Percentiles rank a stretch among this genome's conserved stretches.
Conservation (phyloP, 163 green algal species). For the Scenedesmus sp. region DNA sequence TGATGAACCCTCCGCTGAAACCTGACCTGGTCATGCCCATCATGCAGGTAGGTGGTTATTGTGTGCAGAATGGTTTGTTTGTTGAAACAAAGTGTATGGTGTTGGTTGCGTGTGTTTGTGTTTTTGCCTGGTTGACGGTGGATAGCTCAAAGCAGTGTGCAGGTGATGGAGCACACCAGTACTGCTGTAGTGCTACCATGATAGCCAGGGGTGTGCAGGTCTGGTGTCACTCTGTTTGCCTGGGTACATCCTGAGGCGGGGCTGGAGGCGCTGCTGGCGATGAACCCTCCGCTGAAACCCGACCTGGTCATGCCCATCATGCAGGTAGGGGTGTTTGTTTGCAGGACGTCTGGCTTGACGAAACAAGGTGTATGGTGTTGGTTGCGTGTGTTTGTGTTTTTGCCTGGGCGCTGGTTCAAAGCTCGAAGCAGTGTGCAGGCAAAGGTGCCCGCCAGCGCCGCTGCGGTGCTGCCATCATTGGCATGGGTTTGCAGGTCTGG, state of each 20-base stretch:
- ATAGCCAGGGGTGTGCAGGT: not conserved
- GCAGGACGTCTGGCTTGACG: not conserved
- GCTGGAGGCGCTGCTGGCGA: slow-evolving; percentile 74
- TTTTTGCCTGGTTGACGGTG: not conserved
- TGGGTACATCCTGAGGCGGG: slow-evolving; percentile 82
- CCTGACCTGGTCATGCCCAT: slow-evolving; percentile 78
- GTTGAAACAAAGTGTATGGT: too few species aligned
- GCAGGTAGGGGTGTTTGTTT: slow-evolving; percentile 15
- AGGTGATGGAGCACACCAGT: too few species aligned
- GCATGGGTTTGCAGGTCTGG: too few species aligned
- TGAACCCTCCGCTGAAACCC: slow-evolving; percentile 74
- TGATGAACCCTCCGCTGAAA: slow-evolving; percentile 74
- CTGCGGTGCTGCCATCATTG: not conserved
- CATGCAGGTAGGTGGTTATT: slow-evolving; percentile 53
- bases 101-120: not conserved
- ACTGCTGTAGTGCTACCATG: not conserved
- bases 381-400: not conserved
- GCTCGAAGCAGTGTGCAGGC: too few species aligned
- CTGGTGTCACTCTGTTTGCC: too few species aligned
- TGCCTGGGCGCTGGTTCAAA: not conserved
- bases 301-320: slow-evolving; percentile 81
- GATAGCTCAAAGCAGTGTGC: too few species aligned
- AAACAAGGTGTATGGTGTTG: too few species aligned
- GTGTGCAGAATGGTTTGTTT: not conserved
- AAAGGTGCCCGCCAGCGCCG: too few species aligned